Percentiles rank a stretch among this genome's conserved stretches.
Evolutionary conservation across 2,329 filamentous ascomycete species (phyloP).

Genomic region (Trichoderma brevicompactum): DNA sequence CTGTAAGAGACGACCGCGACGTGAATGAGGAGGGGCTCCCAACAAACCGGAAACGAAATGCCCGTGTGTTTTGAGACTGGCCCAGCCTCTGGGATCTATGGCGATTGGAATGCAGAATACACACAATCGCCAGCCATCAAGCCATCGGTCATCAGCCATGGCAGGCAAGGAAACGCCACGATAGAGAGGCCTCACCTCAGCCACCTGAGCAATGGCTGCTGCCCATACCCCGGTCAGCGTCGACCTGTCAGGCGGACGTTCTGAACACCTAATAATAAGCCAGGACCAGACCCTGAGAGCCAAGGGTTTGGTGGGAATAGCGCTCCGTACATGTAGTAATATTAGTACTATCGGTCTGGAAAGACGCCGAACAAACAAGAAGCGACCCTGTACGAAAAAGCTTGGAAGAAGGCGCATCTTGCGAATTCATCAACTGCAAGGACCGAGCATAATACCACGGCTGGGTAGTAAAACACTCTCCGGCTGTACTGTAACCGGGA

Average conservation of each 20-base stretch:
- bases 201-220: constrained; percentile 12
- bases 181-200: constrained; percentile 18
- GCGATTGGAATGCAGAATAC: background rate
- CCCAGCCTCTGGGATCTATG: background rate
- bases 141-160: background rate
- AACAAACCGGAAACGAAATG: too few species aligned
- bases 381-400: background rate
- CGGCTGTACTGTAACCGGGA: constrained; percentile 8
- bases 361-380: background rate
- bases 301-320: background rate
- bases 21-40: too few species aligned
- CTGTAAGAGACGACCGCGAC: too few species aligned
- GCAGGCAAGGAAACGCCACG: background rate
- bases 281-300: background rate
- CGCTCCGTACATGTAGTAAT: background rate
- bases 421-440: background rate
- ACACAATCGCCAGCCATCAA: background rate
- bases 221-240: constrained; percentile 4
- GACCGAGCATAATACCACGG: background rate
- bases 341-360: background rate
- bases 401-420: background rate
- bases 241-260: constrained; percentile 6
- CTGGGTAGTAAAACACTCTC: constrained; percentile 17
- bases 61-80: too few species aligned
- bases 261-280: constrained; percentile 8